Percentiles rank a stretch among this genome's conserved stretches.
Conservation (phyloP, 371 early-diverging fungal genomes). For the Enterocytospora artemiae region DNA sequence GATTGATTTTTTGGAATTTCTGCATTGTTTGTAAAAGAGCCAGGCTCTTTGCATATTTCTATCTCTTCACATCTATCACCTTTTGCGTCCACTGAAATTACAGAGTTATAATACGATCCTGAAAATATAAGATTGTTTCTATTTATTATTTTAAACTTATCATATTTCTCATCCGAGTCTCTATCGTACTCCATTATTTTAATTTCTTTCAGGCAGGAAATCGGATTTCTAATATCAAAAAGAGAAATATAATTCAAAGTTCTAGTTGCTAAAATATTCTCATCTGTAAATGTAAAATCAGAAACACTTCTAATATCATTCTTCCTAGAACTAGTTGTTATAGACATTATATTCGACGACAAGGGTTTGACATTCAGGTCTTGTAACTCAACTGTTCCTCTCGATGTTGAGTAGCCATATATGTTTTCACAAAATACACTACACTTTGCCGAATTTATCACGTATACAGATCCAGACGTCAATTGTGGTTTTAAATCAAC, state of each 20-base stretch:
- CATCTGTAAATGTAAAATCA: slow-evolving; percentile 52
- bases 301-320: slow-evolving; percentile 46
- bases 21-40: no score
- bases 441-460: slow-evolving; percentile 93
- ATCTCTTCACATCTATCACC: no score
- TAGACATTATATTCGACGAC: neutral
- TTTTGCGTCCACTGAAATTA: no score
- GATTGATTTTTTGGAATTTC: no score
- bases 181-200: no score
- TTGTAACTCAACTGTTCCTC: slow-evolving; percentile 82
- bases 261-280: slow-evolving; percentile 44
- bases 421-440: slow-evolving; percentile 80
- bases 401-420: slow-evolving; percentile 92
- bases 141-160: no score
- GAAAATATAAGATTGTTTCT: no score
- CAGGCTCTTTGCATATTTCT: no score
- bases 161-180: no score
- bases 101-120: no score
- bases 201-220: no score
- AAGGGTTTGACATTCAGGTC: slow-evolving; percentile 64
- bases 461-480: slow-evolving; percentile 92
- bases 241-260: slow-evolving; percentile 47
- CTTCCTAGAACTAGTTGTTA: slow-evolving; percentile 18
- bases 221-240: slow-evolving; percentile 46
- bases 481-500: slow-evolving; percentile 90